Evolutionary conservation across 2,329 filamentous ascomycete species (phyloP), one percentile per base, ranked within the genome.

Genomic region (Graphiopsis chlorocephala): DNA sequence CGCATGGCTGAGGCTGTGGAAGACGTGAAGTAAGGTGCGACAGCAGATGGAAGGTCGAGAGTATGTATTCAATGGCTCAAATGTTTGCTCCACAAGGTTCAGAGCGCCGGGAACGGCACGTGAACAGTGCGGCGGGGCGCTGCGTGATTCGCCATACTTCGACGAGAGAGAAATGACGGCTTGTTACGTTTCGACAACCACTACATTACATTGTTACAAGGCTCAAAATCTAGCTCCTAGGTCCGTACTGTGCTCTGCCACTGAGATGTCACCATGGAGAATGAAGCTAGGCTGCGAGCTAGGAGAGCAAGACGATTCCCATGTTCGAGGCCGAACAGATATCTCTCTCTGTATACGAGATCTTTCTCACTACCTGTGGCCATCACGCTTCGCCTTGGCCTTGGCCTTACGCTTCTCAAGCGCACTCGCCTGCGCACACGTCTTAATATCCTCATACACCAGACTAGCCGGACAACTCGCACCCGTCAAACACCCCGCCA

Each of bases 361-460:
- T 20, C 38, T 4, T 23, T n/a, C 2, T 45, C 38, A 45, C 38
- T 45, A 12, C 26, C 12, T 29, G 50, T 31, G 23, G n/a, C 25
- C n/a, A 10, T 28, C 25, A 31, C 50, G 50, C 26, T 53, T 53
- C 7, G 26, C 26, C 17, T 29, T 53, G 3, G 38, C 38, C n/a
- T 45, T 11, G 2, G 38, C 47, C 53, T 23, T 25, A 17, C 60
- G 53, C 60, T 45, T 53, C 60, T 28, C 17, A 38, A 62, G 47
- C 23, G 48, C 23, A 25, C 48, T 31, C 4, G 60, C 60, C 60
- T 62, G 47, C 20, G 33, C 10, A 25, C 60, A 62, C 28, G 60
- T 62, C 48, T 42, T 62, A 15, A 62, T 62, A 4, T 52, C 48
- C 33, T 62, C 60, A 26, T 62, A 62, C 10, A 62, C 60, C 26